Percentiles rank a stretch among this genome's conserved stretches.
Evolutionary conservation across 208 protist genomes (phyloP).

Genomic region (Acanthamoeba lenticulata): DNA sequence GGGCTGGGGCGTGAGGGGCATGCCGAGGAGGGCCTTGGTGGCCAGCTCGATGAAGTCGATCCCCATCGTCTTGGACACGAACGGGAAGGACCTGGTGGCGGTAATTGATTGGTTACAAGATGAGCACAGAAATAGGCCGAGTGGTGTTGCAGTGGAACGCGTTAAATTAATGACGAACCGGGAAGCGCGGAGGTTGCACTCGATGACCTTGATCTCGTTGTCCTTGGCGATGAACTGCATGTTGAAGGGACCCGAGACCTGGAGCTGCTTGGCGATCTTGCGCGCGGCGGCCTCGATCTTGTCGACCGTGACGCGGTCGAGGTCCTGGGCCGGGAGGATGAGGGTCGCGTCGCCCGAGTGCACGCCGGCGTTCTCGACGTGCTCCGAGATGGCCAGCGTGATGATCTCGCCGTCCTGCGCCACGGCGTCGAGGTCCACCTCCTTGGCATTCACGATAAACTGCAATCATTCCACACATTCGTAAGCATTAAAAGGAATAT

Average conservation of each 20-base stretch:
- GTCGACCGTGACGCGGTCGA: slow-evolving; percentile 93
- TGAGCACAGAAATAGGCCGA: too few species aligned
- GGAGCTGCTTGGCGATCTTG: slow-evolving; percentile 87
- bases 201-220: slow-evolving; percentile 96
- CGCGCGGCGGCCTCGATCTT: slow-evolving; percentile 81
- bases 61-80: slow-evolving; percentile 96
- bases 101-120: too few species aligned
- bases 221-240: slow-evolving; percentile 98
- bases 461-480: too few species aligned
- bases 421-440: slow-evolving; percentile 98
- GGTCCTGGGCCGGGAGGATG: slow-evolving; percentile 89
- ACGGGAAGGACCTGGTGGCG: slow-evolving; percentile 98
- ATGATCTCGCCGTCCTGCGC: slow-evolving; percentile 95
- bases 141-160: too few species aligned
- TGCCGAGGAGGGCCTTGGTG: slow-evolving; percentile 81
- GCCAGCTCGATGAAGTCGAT: slow-evolving; percentile 95
- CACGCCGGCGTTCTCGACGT: slow-evolving; percentile 98
- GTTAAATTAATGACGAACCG: too few species aligned
- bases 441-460: slow-evolving; percentile 97
- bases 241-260: slow-evolving; percentile 97
- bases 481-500: too few species aligned
- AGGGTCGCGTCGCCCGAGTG: slow-evolving; percentile 86
- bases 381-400: slow-evolving; percentile 98
- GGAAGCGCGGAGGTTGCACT: slow-evolving; percentile 97
- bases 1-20: slow-evolving; percentile 69